Evolutionary conservation across 2,329 filamentous ascomycete genomes (phyloP), one percentile per base, ranked within the genome.

Genomic region (Botryotinia convoluta): DNA sequence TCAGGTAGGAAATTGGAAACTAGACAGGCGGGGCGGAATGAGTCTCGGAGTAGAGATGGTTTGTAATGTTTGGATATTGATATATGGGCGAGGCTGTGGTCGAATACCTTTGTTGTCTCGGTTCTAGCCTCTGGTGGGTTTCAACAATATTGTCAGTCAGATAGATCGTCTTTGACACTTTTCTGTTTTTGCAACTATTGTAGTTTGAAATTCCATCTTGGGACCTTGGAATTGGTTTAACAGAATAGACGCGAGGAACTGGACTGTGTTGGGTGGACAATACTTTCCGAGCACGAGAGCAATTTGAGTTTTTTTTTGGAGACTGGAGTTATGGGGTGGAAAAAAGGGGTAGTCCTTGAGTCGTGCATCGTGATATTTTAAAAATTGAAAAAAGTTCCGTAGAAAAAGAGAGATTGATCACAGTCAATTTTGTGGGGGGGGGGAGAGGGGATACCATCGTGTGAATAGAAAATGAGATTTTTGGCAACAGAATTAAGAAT

Each of bases 21-120:
- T 54, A 54, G 45, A 54, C 26, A 29, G 64, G 26, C 64, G 64
- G 64, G 48, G 45, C 48, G 45, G 45, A 57, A 37, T 68, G 64
- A 51, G 42, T 65, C 62, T 65, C 62, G 42, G 42, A 45, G 29
- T 22, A 35, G 26, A 42, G 48, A 57, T 57, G 65, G 65, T 57
- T 68, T 68, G 18, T 68, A 57, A 71, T 64, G 69, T 71, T 64
- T 64, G 39, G 61, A 71, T 60, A 51, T 73, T 35, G 72, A 62
- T 64, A 45, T 45, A 70, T 63, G 72, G 60, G 44, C 71, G 67
- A 73, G 72, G 72, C 72, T 73, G 57, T 60, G 59, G 32, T 73
- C 22, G 59, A 71, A 63, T 29, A 32, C 44, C 42, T 26, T n/a
- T 44, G 14, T 57, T 71, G 39, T 71, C 61, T 73, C 63, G 69